These are phyloP conservation scores for Leccinellum rugosiceps DNA, from an alignment of 768 basidiomycete species.

Conservation along the genomic window DNA sequence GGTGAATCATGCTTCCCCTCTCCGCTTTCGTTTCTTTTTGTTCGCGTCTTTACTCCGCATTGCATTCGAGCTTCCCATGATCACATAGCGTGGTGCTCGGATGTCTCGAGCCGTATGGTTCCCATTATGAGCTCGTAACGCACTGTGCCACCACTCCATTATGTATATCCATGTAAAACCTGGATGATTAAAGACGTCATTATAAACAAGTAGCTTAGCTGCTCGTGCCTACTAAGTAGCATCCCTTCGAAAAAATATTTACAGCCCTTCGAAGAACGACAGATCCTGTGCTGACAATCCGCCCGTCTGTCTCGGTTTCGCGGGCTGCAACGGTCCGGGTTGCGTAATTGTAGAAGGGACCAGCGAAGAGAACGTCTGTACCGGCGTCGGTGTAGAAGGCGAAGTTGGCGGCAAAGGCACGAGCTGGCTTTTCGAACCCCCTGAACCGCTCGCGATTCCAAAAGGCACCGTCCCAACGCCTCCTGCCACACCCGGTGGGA, in stretches of 20 bases:
- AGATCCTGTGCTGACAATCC: constrained; percentile 81
- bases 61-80: not conserved
- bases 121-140: not conserved
- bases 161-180: not conserved
- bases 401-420: constrained; percentile 18
- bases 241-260: constrained; percentile 2
- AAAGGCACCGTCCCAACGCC: not conserved
- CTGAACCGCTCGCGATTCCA: constrained; percentile 1
- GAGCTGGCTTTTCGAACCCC: constrained; percentile 4
- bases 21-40: not conserved
- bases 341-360: constrained; percentile 13
- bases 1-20: not conserved
- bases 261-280: constrained; percentile 83
- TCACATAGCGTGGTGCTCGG: not conserved
- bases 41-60: not conserved
- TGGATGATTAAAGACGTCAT: not conserved
- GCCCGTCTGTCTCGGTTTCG: constrained; percentile 35
- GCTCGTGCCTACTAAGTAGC: not conserved
- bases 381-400: constrained; percentile 15
- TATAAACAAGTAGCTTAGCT: not conserved
- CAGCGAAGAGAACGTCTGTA: not conserved
- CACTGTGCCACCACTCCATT: not conserved
- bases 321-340: constrained; percentile 2
- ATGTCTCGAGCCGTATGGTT: not conserved
- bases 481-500: not conserved